A percentile compares a stretch with the other conserved stretches of the same genome.
Conservation (phyloP, 2,329 filamentous ascomycete species). For the Ascochyta lentis region DNA sequence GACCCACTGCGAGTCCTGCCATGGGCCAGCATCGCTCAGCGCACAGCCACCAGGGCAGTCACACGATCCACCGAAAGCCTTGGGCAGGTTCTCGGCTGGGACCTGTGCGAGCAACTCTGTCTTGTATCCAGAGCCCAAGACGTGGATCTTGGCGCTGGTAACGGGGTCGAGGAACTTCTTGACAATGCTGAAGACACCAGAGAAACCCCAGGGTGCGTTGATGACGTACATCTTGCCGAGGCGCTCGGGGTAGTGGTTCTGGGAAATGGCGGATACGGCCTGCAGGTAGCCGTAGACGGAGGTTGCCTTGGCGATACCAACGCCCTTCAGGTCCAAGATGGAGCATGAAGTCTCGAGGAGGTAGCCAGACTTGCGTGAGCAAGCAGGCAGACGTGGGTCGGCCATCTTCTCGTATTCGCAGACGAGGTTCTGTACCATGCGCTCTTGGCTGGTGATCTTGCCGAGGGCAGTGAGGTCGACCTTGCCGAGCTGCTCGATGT, state of each 20-base stretch:
- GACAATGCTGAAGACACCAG: slow-evolving; percentile 80
- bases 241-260: slow-evolving; percentile 99
- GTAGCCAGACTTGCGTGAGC: slow-evolving; percentile 86
- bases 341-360: slow-evolving; percentile 98
- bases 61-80: slow-evolving; percentile 83
- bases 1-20: slow-evolving; percentile 75
- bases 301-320: slow-evolving; percentile 79
- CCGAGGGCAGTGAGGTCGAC: slow-evolving; percentile 90
- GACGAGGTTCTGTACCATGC: slow-evolving; percentile 95
- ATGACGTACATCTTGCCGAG: slow-evolving; percentile 96
- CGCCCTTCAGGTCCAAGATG: slow-evolving; percentile 97
- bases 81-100: slow-evolving; percentile 87
- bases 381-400: slow-evolving; percentile 91
- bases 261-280: slow-evolving; percentile 85
- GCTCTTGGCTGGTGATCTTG: slow-evolving; percentile 89
- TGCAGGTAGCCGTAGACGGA: slow-evolving; percentile 89
- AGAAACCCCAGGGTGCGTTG: slow-evolving; percentile 97
- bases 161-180: slow-evolving; percentile 97
- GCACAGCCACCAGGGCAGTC: slow-evolving; percentile 81
- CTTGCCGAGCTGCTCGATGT: slow-evolving; percentile 94
- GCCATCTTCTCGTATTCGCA: slow-evolving; percentile 97
- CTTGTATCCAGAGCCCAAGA: slow-evolving; percentile 82
- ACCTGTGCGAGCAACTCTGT: slow-evolving; percentile 84
- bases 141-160: slow-evolving; percentile 94
- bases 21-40: slow-evolving; percentile 89